A percentile compares a stretch with the other conserved stretches of the same genome.
phyloP scores from a whole-genome alignment of 768 basidiomycete genomes.

The Termitomyces sp. region DNA sequence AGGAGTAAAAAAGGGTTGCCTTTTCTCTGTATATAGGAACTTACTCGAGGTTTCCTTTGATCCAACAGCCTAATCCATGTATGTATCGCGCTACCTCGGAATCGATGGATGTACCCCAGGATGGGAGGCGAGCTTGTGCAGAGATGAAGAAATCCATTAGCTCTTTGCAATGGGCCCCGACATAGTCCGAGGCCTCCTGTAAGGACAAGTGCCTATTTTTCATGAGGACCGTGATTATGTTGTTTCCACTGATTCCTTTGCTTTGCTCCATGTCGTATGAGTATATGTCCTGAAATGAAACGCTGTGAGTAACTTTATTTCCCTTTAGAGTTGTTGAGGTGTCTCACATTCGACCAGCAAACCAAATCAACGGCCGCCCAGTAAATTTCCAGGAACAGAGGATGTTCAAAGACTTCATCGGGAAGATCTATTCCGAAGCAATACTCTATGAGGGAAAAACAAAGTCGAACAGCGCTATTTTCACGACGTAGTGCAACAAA shows the following conservation, averaged over 20 bases:
- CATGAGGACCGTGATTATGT: conserved; percentile 67
- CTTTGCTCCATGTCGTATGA: conserved; percentile 72
- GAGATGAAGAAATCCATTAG: conserved; percentile 46
- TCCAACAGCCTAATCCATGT: conserved; percentile 52
- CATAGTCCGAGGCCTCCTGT: conserved; percentile 54
- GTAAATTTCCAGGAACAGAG: conserved; percentile 46
- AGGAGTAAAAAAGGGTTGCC: conserved; percentile 9
- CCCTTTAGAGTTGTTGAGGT: neutral
- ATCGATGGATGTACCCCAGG: conserved; percentile 44
- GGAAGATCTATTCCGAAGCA: conserved; percentile 57
- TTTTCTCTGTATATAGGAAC: conserved; percentile 9
- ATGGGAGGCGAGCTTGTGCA: conserved; percentile 40
- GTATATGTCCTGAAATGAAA: conserved; percentile 49
- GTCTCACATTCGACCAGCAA: conserved; percentile 63
- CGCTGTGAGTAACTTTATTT: neutral
- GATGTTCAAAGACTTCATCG: conserved; percentile 54
- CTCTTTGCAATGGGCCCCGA: conserved; percentile 43
- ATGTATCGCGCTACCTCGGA: conserved; percentile 46
- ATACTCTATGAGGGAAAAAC: conserved; percentile 59
- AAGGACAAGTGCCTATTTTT: conserved; percentile 43
- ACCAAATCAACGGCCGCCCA: conserved; percentile 60
- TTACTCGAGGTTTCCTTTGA: conserved; percentile 55
- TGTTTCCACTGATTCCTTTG: conserved; percentile 59
- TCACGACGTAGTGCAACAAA: conserved; percentile 59
- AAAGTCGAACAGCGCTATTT: conserved; percentile 61